phyloP scores from a whole-genome alignment of 176 grass and related monocot genomes.

The Ensete ventricosum region DNA sequence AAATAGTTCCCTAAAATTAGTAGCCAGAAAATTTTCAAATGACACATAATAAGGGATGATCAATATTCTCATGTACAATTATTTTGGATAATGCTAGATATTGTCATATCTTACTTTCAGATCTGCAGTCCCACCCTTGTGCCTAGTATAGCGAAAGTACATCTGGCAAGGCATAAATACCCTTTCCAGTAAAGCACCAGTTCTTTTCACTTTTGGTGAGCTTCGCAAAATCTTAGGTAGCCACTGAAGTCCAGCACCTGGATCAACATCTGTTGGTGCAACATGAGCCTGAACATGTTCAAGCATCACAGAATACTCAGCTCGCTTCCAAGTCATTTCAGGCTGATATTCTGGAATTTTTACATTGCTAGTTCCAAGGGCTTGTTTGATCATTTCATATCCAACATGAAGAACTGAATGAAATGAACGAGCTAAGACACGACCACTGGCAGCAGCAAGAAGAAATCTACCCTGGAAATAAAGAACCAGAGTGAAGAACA shows the following conservation, averaged over 20 bases:
- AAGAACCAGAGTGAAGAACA: background rate
- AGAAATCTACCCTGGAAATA: constrained; percentile 77
- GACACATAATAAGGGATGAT: background rate
- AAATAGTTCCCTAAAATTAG: background rate
- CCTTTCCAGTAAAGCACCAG: constrained; percentile 89
- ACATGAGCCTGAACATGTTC: constrained; percentile 99
- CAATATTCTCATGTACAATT: background rate
- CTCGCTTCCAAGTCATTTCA: constrained; percentile 91
- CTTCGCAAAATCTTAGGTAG: constrained; percentile 70
- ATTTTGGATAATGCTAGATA: background rate
- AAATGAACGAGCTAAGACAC: constrained; percentile 78
- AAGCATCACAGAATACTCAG: constrained; percentile 76
- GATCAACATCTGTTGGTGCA: constrained; percentile 94
- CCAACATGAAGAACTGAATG: constrained; percentile 96
- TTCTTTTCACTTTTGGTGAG: constrained; percentile 80
- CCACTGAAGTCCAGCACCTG: constrained; percentile 98
- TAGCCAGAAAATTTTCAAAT: background rate
- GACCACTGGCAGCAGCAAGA: constrained; percentile 93
- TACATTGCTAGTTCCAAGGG: constrained; percentile 59
- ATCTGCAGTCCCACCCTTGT: constrained; percentile 94
- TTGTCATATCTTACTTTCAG: constrained; percentile 56
- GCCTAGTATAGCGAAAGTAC: constrained; percentile 89
- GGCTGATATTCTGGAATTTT: constrained; percentile 67
- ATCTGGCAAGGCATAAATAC: constrained; percentile 99
- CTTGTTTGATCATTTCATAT: constrained; percentile 92